phyloP scores from a whole-genome alignment of 2,329 filamentous ascomycete genomes.

The Sodiomyces alkalinus region DNA sequence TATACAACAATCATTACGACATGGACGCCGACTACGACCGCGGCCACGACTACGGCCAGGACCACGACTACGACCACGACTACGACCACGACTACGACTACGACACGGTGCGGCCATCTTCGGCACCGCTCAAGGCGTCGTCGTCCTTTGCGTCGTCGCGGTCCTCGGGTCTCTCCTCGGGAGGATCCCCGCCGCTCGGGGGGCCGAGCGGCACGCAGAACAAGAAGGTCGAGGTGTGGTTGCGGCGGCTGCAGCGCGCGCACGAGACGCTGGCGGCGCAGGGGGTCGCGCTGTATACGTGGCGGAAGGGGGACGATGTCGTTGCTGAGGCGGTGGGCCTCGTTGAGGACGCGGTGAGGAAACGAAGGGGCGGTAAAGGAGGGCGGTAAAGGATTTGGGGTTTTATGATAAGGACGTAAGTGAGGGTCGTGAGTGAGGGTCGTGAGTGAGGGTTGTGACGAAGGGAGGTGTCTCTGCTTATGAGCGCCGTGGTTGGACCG shows the following conservation, averaged over 20 bases:
- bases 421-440: no score
- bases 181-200: slow-evolving; percentile 15
- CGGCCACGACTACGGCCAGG: no score
- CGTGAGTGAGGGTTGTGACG: no score
- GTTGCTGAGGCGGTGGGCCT: slow-evolving; percentile 49
- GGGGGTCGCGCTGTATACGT: slow-evolving; percentile 56
- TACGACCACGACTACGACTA: slow-evolving; percentile 26
- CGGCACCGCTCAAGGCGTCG: slow-evolving; percentile 5
- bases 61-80: slow-evolving; percentile 14
- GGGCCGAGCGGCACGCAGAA: slow-evolving; percentile 28
- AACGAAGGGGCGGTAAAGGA: no score
- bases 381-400: no score
- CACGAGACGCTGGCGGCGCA: slow-evolving; percentile 45
- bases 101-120: slow-evolving; percentile 22
- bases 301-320: slow-evolving; percentile 59
- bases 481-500: no score
- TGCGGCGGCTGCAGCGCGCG: slow-evolving; percentile 48
- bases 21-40: no score
- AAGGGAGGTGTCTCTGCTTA: no score
- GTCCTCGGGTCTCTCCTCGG: slow-evolving; percentile 15
- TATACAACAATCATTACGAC: no score
- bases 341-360: slow-evolving; percentile 37
- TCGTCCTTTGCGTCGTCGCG: slow-evolving; percentile 4
- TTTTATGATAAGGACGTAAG: no score
- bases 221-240: slow-evolving; percentile 62